Conservation (phyloP, 306 rosid species). For the Sicyos baderoa region DNA sequence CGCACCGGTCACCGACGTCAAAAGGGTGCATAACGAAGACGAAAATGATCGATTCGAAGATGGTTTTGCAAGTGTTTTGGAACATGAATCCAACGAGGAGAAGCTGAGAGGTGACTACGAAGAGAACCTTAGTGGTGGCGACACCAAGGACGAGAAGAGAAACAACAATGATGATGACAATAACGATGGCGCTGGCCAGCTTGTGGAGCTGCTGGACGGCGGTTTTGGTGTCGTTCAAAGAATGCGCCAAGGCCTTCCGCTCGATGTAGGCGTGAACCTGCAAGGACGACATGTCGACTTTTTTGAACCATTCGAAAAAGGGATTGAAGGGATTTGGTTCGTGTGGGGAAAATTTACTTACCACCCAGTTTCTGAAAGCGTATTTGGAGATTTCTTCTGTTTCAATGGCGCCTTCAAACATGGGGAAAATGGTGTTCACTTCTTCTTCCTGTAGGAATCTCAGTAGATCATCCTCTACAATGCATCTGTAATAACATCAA, state of each 20-base stretch:
- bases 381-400: slow-evolving; percentile 35
- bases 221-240: slow-evolving; percentile 44
- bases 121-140: slow-evolving; percentile 44
- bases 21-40: slow-evolving; percentile 54
- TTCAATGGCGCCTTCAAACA: slow-evolving; percentile 38
- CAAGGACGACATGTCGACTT: background rate
- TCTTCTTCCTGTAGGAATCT: slow-evolving; percentile 33
- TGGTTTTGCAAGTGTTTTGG: slow-evolving; percentile 48
- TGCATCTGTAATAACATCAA: slow-evolving; percentile 23
- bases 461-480: slow-evolving; percentile 41
- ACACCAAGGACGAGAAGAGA: slow-evolving; percentile 39
- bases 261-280: slow-evolving; percentile 42
- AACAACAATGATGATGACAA: slow-evolving; percentile 31
- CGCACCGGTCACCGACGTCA: slow-evolving; percentile 44
- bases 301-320: background rate
- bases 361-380: slow-evolving; percentile 48
- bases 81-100: slow-evolving; percentile 48
- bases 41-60: slow-evolving; percentile 44
- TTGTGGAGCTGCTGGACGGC: slow-evolving; percentile 49
- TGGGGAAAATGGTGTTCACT: slow-evolving; percentile 38
- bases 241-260: slow-evolving; percentile 39
- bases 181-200: slow-evolving; percentile 40
- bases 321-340: background rate
- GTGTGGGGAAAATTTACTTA: background rate
- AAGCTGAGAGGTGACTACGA: slow-evolving; percentile 42